phyloP scores from a whole-genome alignment of 768 basidiomycete genomes.

The Gymnopilus junonius region DNA sequence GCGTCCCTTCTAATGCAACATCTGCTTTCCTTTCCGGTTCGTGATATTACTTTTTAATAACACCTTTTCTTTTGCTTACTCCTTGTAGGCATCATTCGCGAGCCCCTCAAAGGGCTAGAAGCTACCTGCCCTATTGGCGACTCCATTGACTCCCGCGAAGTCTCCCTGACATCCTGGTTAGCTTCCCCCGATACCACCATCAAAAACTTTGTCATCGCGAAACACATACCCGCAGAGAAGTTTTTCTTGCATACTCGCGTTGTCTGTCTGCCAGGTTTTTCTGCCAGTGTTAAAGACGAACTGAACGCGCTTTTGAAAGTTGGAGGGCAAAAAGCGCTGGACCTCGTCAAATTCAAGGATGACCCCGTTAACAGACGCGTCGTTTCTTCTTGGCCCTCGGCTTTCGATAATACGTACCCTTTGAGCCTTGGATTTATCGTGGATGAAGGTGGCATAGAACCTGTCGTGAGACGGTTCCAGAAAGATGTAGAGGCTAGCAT shows the following conservation, averaged over 20 bases:
- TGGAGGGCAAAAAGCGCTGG: constrained; percentile 51
- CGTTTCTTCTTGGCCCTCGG: constrained; percentile 52
- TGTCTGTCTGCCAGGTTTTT: constrained; percentile 65
- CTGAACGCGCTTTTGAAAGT: constrained; percentile 54
- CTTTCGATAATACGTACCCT: constrained; percentile 49
- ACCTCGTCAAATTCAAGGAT: constrained; percentile 51
- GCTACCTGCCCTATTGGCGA: constrained; percentile 58
- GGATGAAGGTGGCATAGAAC: constrained; percentile 51
- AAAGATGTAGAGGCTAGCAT: constrained; percentile 3
- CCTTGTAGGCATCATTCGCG: constrained; percentile 51
- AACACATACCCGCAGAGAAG: constrained; percentile 45
- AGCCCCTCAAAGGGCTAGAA: constrained; percentile 55
- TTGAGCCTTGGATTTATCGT: constrained; percentile 46
- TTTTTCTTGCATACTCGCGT: constrained; percentile 53
- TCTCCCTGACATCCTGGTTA: constrained; percentile 54
- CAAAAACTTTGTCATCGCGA: constrained; percentile 54
- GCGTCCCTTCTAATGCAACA: constrained; percentile 56
- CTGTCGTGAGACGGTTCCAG: constrained; percentile 42
- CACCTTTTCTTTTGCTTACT: neutral
- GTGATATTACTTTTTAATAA: neutral
- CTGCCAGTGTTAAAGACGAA: constrained; percentile 57
- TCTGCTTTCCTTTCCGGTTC: constrained; percentile 61
- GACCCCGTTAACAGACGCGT: constrained; percentile 46
- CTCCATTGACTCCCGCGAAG: constrained; percentile 43
- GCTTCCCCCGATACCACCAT: constrained; percentile 55